phyloP scores from a whole-genome alignment of 2,329 filamentous ascomycete genomes.

The Colletotrichum sidae region DNA sequence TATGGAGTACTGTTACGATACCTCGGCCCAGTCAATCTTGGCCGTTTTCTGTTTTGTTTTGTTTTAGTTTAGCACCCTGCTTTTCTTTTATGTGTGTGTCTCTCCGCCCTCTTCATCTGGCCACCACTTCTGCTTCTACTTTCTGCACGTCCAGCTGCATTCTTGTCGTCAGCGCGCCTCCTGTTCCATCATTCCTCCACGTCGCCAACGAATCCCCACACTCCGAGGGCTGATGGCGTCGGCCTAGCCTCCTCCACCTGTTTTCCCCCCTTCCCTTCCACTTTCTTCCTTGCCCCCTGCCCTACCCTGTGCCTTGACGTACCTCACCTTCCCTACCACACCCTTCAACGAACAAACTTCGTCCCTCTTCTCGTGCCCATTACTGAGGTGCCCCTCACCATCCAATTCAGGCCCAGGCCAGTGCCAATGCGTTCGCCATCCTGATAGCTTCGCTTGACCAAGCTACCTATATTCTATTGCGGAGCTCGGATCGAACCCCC shows the following conservation, averaged over 20 bases:
- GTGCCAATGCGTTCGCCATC: slow-evolving; percentile 28
- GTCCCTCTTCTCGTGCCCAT: slow-evolving; percentile 1
- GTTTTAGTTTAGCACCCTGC: slow-evolving; percentile 18
- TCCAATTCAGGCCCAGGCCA: slow-evolving; percentile 17
- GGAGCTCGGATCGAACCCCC: slow-evolving; percentile 22
- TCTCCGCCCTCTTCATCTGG: slow-evolving; percentile 16
- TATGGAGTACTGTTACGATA: no score
- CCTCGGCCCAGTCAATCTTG: neutral
- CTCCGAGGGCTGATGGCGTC: slow-evolving; percentile 29
- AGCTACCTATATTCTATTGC: neutral
- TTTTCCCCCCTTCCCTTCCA: slow-evolving; percentile 14
- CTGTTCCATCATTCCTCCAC: slow-evolving; percentile 35
- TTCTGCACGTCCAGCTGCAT: slow-evolving; percentile 28
- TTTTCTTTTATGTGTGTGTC: slow-evolving; percentile 1
- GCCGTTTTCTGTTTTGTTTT: slow-evolving; percentile 24
- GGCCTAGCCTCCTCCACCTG: slow-evolving; percentile 33
- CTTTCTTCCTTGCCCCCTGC: slow-evolving; percentile 19
- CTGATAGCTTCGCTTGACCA: slow-evolving; percentile 26
- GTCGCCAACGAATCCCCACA: slow-evolving; percentile 30
- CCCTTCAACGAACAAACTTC: slow-evolving; percentile 1
- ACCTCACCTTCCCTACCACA: neutral
- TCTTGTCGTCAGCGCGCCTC: slow-evolving; percentile 34
- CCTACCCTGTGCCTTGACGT: slow-evolving; percentile 33
- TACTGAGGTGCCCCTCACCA: slow-evolving; percentile 22
- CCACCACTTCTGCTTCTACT: no score